A percentile compares a stretch with the other conserved stretches of the same genome.
These are phyloP conservation scores for Cairneyella variabilis DNA, from an alignment of 495 filamentous ascomycete genomes.

Conservation along the genomic window DNA sequence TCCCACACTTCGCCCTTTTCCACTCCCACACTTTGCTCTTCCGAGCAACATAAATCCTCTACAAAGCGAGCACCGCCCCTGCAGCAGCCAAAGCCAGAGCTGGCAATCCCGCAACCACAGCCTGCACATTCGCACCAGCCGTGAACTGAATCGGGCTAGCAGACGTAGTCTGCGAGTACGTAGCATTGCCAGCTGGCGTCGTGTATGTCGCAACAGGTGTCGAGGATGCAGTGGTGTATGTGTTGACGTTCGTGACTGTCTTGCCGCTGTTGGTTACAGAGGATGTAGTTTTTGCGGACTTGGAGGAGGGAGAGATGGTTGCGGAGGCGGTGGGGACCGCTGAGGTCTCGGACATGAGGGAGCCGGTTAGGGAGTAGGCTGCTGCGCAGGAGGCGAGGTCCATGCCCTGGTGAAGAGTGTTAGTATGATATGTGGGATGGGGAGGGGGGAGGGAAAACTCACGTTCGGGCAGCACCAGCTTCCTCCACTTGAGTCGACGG, in stretches of 20 bases:
- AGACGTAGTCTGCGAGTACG: not conserved
- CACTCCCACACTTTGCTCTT: no score
- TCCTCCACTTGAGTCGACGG: constrained; percentile 8
- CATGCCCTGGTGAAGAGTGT: constrained; percentile 11
- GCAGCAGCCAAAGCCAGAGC: constrained; percentile 10
- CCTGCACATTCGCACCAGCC: constrained; percentile 1
- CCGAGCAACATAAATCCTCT: no score
- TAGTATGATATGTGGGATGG: not conserved
- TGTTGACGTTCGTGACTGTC: not conserved
- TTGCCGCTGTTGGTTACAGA: not conserved
- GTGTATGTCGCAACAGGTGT: not conserved
- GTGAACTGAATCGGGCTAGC: not conserved
- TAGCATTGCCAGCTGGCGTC: not conserved
- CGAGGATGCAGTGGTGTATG: not conserved
- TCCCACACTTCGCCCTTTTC: no score
- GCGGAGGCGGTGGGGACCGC: not conserved
- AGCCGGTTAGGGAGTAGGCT: constrained; percentile 6
- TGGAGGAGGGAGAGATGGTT: not conserved
- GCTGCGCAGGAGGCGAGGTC: constrained; percentile 17
- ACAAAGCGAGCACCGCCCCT: constrained; percentile 11
- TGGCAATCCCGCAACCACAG: not conserved
- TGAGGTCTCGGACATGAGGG: constrained; percentile 11
- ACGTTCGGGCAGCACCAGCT: constrained; percentile 22
- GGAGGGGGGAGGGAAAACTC: not conserved
- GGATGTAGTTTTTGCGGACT: not conserved